phyloP scores from a whole-genome alignment of 2,329 filamentous ascomycete genomes.

The Phialemoniopsis sp. region DNA sequence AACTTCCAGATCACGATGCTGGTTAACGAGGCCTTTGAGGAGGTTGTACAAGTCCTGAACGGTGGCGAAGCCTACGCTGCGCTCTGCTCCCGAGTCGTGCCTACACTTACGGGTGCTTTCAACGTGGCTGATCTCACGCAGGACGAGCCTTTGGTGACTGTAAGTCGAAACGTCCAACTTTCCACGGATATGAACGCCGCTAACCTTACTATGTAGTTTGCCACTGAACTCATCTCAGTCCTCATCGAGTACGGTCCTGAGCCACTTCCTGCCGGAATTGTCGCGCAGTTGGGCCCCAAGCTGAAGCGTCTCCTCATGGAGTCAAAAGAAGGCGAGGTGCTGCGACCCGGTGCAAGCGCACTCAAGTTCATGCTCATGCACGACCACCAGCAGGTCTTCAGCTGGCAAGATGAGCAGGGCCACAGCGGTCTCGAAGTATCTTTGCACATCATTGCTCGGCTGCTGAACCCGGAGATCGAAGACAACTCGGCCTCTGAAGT shows the following conservation, averaged over 20 bases:
- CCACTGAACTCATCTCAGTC: constrained; percentile 77
- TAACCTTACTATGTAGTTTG: constrained; percentile 39
- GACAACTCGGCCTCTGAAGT: constrained; percentile 96
- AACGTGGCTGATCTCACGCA: constrained; percentile 83
- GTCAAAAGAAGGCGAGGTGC: constrained; percentile 80
- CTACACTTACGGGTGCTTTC: constrained; percentile 83
- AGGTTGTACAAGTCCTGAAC: constrained; percentile 65
- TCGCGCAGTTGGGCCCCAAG: constrained; percentile 82
- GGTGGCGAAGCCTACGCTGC: constrained; percentile 67
- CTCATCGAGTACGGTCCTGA: constrained; percentile 79
- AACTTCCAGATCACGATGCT: constrained; percentile 91
- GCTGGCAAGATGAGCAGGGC: constrained; percentile 75
- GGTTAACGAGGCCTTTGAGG: constrained; percentile 87
- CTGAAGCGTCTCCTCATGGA: constrained; percentile 77
- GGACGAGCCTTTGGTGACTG: constrained; percentile 77
- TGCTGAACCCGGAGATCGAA: constrained; percentile 79
- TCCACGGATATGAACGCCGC: background rate
- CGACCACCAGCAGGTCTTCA: constrained; percentile 84
- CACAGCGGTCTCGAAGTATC: constrained; percentile 85
- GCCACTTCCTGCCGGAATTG: constrained; percentile 82
- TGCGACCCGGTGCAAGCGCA: constrained; percentile 80
- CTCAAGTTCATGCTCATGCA: constrained; percentile 88
- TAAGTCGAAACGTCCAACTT: constrained; percentile 32
- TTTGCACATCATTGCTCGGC: constrained; percentile 85
- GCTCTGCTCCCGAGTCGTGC: constrained; percentile 81